Percentiles rank a stretch among this genome's conserved stretches.
Evolutionary conservation across 2,329 filamentous ascomycete species (phyloP).

Genomic region (Fusarium tupiense): DNA sequence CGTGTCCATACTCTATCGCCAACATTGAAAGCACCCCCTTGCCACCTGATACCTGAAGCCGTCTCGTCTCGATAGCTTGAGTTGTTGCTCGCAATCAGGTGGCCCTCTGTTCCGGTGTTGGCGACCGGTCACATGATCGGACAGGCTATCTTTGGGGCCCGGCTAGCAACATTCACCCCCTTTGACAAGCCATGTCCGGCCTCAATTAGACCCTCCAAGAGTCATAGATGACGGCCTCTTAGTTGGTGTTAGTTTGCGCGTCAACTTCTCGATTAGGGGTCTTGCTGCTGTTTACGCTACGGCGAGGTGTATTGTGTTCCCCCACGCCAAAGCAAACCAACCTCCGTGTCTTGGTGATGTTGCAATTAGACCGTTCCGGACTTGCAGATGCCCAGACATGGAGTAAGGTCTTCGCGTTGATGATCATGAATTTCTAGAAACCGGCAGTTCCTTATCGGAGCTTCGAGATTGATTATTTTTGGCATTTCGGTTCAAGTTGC

Average conservation of each 20-base stretch:
- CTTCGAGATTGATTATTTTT: background rate
- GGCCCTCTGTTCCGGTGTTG: constrained; percentile 19
- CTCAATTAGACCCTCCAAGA: constrained; percentile 26
- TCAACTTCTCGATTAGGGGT: constrained; percentile 5
- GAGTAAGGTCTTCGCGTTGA: background rate
- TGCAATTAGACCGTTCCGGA: constrained; percentile 27
- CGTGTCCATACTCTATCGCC: constrained; percentile 13
- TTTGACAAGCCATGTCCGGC: constrained; percentile 29
- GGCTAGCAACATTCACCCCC: constrained; percentile 29
- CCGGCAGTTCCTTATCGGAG: constrained; percentile 5
- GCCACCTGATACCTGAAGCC: constrained; percentile 34
- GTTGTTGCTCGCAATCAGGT: constrained; percentile 35
- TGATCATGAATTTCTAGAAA: constrained; percentile 15
- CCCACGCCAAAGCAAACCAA: constrained; percentile 17
- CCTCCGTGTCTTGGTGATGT: constrained; percentile 11
- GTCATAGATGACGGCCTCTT: constrained; percentile 26
- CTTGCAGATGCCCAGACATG: constrained; percentile 19
- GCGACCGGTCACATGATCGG: constrained; percentile 33
- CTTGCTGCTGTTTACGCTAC: background rate
- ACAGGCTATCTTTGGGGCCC: constrained; percentile 27
- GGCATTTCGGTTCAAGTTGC: constrained; percentile 17
- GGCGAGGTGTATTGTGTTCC: constrained; percentile 2
- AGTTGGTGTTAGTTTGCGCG: background rate
- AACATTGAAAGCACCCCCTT: constrained; percentile 21
- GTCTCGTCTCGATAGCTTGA: constrained; percentile 26